A percentile compares a stretch with the other conserved stretches of the same genome.
Evolutionary conservation across 2,329 filamentous ascomycete species (phyloP).

Genomic region (Hypoxylon sp.): DNA sequence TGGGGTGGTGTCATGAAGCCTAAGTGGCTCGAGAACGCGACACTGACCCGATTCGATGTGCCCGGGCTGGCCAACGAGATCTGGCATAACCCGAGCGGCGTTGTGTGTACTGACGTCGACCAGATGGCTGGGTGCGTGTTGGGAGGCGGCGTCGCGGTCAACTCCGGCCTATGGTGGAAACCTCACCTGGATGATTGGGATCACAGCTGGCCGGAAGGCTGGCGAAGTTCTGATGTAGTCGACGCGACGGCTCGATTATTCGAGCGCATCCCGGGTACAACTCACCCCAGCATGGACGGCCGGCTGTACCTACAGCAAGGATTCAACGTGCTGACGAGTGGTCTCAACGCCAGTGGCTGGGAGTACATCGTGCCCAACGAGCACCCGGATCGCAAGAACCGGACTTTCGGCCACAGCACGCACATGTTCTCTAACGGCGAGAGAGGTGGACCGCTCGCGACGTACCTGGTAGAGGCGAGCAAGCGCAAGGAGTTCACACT

Average conservation of each 20-base stretch:
- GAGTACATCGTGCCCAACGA: slow-evolving; percentile 71
- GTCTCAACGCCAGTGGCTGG: slow-evolving; percentile 74
- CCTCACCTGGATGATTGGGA: slow-evolving; percentile 77
- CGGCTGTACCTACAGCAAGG: slow-evolving; percentile 75
- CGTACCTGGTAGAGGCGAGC: slow-evolving; percentile 75
- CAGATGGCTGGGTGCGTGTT: slow-evolving; percentile 79
- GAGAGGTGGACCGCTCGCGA: slow-evolving; percentile 77
- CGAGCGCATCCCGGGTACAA: slow-evolving; percentile 77
- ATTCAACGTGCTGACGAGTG: slow-evolving; percentile 72
- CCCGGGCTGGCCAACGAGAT: slow-evolving; percentile 79
- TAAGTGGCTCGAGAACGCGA: slow-evolving; percentile 70
- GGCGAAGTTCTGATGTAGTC: slow-evolving; percentile 75
- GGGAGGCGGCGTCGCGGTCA: slow-evolving; percentile 75
- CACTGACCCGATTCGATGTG: slow-evolving; percentile 77
- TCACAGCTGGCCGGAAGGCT: slow-evolving; percentile 77
- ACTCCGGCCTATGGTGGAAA: slow-evolving; percentile 77
- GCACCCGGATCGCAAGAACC: slow-evolving; percentile 73
- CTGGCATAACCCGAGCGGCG: slow-evolving; percentile 71
- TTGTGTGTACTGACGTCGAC: slow-evolving; percentile 76
- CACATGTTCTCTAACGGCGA: slow-evolving; percentile 78
- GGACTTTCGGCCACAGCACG: slow-evolving; percentile 72
- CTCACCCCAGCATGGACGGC: slow-evolving; percentile 74
- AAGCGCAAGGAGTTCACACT: slow-evolving; percentile 74
- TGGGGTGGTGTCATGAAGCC: slow-evolving; percentile 73
- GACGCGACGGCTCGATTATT: slow-evolving; percentile 74